Evolutionary conservation across 257 asterid genomes (phyloP).

Genomic region (Przewalskia tangutica): DNA sequence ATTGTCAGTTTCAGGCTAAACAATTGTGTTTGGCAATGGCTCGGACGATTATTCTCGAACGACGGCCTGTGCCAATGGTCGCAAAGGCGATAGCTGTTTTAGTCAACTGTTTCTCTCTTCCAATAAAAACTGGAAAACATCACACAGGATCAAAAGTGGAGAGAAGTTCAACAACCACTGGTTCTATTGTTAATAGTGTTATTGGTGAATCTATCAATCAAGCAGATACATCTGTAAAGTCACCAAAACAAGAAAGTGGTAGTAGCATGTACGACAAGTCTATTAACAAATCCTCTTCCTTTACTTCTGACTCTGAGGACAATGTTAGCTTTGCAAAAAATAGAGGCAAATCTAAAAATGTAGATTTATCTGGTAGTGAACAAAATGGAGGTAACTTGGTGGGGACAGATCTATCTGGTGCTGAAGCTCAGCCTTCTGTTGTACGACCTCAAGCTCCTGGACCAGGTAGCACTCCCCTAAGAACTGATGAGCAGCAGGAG

Average conservation of each 20-base stretch:
- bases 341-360: slow-evolving; percentile 13
- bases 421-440: slow-evolving; percentile 30
- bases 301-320: slow-evolving; percentile 51
- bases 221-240: slow-evolving; percentile 32
- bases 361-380: slow-evolving; percentile 30
- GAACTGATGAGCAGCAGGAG: slow-evolving; percentile 41
- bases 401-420: slow-evolving; percentile 27
- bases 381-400: slow-evolving; percentile 20
- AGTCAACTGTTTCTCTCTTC: slow-evolving; percentile 40
- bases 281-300: slow-evolving; percentile 20
- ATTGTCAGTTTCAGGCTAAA: slow-evolving; percentile 60
- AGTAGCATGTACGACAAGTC: slow-evolving; percentile 27
- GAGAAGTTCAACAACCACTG: slow-evolving; percentile 38
- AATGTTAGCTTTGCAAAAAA: slow-evolving; percentile 16
- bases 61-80: slow-evolving; percentile 67
- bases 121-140: slow-evolving; percentile 64
- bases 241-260: slow-evolving; percentile 25
- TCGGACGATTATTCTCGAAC: slow-evolving; percentile 65
- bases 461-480: slow-evolving; percentile 30
- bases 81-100: slow-evolving; percentile 53
- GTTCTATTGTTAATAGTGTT: slow-evolving; percentile 28
- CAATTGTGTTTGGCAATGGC: slow-evolving; percentile 54
- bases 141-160: slow-evolving; percentile 39
- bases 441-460: slow-evolving; percentile 34
- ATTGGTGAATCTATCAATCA: slow-evolving; percentile 24